Evolutionary conservation across 306 rosid genomes (phyloP).

Genomic region (Gleditsia sinensis): DNA sequence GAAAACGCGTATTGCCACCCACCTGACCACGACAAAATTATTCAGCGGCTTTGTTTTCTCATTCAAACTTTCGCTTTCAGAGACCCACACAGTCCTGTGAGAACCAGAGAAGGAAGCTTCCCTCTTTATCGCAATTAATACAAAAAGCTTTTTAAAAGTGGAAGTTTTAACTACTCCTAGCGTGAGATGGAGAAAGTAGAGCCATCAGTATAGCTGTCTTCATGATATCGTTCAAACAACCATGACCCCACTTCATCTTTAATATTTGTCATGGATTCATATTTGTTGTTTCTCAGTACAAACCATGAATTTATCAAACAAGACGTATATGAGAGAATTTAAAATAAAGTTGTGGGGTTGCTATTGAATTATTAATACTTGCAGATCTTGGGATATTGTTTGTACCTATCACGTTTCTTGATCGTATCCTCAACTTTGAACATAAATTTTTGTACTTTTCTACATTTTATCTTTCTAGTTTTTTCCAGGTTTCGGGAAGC

Average conservation of each 20-base stretch:
- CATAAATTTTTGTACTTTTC: not conserved
- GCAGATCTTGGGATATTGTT: not conserved
- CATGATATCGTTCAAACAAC: conserved; percentile 25
- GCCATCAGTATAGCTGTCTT: conserved; percentile 8
- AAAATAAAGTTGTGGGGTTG: not conserved
- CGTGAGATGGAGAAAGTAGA: not conserved
- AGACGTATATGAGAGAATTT: not conserved
- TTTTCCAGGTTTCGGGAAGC: not conserved
- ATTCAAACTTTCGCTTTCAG: not conserved
- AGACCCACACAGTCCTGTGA: not conserved
- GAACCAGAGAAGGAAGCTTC: not conserved
- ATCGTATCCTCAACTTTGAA: not conserved
- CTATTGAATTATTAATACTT: not conserved
- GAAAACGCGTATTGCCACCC: not conserved
- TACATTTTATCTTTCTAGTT: not conserved
- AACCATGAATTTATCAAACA: conserved; percentile 27
- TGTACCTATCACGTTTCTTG: not conserved
- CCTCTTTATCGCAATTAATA: not conserved
- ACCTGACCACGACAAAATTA: not conserved
- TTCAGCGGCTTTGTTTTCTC: not conserved
- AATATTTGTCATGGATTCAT: not conserved
- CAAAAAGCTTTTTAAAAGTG: not conserved
- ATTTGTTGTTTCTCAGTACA: not conserved
- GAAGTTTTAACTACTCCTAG: not conserved
- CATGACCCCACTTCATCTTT: conserved; percentile 9